Evolutionary conservation across 2,329 filamentous ascomycete genomes (phyloP).

Genomic region (Magnaporthiopsis poae): DNA sequence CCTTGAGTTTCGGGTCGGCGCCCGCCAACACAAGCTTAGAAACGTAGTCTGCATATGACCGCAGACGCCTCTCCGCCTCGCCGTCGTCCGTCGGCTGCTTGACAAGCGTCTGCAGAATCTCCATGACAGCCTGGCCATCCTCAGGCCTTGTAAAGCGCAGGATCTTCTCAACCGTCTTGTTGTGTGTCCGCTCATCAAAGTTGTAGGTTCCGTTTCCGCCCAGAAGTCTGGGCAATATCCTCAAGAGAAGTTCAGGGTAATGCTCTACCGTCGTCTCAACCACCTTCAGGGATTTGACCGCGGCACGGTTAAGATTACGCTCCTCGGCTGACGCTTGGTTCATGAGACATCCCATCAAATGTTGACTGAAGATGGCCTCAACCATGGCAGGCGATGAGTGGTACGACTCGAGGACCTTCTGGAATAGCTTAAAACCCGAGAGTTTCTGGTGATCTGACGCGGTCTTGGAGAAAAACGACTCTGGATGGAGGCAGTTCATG

Average conservation of each 20-base stretch:
- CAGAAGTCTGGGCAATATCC: constrained; percentile 58
- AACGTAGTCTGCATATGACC: constrained; percentile 44
- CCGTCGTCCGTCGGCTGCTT: constrained; percentile 22
- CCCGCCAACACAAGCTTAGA: constrained; percentile 25
- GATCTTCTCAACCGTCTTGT: constrained; percentile 71
- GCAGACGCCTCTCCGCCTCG: constrained; percentile 33
- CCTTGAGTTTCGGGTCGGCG: constrained; percentile 20
- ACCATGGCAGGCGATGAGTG: constrained; percentile 1
- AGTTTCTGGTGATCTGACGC: constrained; percentile 84
- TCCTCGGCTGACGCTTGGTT: constrained; percentile 73
- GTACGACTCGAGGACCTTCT: constrained; percentile 55
- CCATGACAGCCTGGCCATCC: constrained; percentile 44
- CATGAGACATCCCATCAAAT: constrained; percentile 70
- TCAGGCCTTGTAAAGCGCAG: constrained; percentile 49
- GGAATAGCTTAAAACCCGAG: constrained; percentile 81
- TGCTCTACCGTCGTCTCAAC: constrained; percentile 56
- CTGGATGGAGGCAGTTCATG: constrained; percentile 29
- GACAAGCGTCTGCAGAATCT: constrained; percentile 32
- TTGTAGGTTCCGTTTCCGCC: constrained; percentile 60
- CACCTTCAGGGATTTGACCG: constrained; percentile 63
- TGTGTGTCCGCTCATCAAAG: constrained; percentile 78
- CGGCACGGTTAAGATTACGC: constrained; percentile 69
- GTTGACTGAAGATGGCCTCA: constrained; percentile 63
- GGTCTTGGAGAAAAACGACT: constrained; percentile 70
- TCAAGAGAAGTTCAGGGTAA: constrained; percentile 47